These are phyloP conservation scores for Allantophomopsis lycopodina DNA, from an alignment of 2,329 filamentous ascomycete genomes.

Conservation along the genomic window DNA sequence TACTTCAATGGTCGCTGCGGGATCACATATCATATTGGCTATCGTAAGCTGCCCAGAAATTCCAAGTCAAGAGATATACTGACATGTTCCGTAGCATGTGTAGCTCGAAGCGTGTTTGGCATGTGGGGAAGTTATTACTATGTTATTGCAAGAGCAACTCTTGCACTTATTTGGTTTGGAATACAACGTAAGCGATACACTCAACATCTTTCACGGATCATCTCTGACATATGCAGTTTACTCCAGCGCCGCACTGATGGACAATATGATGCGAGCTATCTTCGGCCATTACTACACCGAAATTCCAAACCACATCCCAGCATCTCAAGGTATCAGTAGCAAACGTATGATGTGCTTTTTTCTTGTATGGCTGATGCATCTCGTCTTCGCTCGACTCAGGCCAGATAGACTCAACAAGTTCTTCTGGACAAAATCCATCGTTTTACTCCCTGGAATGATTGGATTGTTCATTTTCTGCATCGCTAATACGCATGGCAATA, in stretches of 20 bases:
- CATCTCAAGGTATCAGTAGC: constrained; percentile 19
- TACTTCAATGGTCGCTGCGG: constrained; percentile 26
- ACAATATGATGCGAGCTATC: constrained; percentile 20
- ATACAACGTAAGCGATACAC: constrained; percentile 9
- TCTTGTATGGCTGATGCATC: constrained; percentile 22
- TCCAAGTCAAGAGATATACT: background rate
- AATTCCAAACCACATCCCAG: constrained; percentile 18
- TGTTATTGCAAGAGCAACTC: constrained; percentile 23
- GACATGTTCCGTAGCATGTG: constrained; percentile 4
- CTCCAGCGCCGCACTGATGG: constrained; percentile 12
- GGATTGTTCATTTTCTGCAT: constrained; percentile 22
- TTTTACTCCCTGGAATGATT: constrained; percentile 19
- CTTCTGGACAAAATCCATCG: constrained; percentile 25
- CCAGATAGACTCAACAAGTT: constrained; percentile 24
- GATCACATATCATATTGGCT: constrained; percentile 22
- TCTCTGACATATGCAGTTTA: constrained; percentile 10
- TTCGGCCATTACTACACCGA: constrained; percentile 16
- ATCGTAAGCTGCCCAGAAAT: constrained; percentile 9
- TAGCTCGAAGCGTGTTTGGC: constrained; percentile 24
- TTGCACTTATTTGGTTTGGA: constrained; percentile 26
- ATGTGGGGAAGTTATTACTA: constrained; percentile 28
- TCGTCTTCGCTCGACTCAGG: constrained; percentile 22
- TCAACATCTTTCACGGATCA: background rate
- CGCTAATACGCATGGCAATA: constrained; percentile 17
- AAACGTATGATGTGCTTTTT: constrained; percentile 21